Base-by-base conservation (phyloP, 2,329 filamentous ascomycete species). In the Esteya vermicola region DNA sequence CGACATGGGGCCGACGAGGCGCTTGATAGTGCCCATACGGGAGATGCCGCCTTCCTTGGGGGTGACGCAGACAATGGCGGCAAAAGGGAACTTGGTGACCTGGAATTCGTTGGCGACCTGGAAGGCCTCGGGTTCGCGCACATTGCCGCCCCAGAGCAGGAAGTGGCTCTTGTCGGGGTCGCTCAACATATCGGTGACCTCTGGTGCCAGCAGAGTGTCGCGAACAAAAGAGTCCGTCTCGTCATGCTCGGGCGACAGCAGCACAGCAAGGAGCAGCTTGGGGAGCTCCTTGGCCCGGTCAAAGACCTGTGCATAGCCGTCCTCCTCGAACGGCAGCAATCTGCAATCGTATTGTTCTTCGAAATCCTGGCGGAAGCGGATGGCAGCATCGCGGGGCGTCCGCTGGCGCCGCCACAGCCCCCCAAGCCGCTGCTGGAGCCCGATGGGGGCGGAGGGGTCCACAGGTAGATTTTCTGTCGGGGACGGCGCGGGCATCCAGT, bases 241-340 rank as follows among this genome's bases (percentile, higher is more conserved):
- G 53, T 98, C 91, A 57, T 98, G 89, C 58, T 96, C 91, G 0
- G 88, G 85, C 1, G 88, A 93, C 39, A 94, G 63, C 14, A 98
- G 70, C 6, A 96, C 64, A 14, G 95, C 80, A n/a, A 96, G 61
- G 13, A 98, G 66, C 54, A 93, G 94, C 55, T 93, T 93, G 41
- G 95, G 70, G 27, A 96, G 85, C 49, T 78, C 79, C 64, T 96
- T 95, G 6, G 89, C 86, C 28, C 80, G 62, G 54, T 98, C 91
- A 46, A 94, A 75, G 0, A 88, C 86, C 59, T 93, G 83, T 6
- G 93, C 88, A 54, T 96, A 91, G 5, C 89, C 86, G 38, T 81
- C 82, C 54, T 95, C 88, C 49, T 81, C 78, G 57, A 93, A 94
- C 0, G 81, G 78, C 5, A 96, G 61, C 5, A 65, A 67, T 36